A percentile compares a stretch with the other conserved stretches of the same genome.
Evolutionary conservation across 768 basidiomycete genomes (phyloP).

Genomic region (Nidula microcarpa): DNA sequence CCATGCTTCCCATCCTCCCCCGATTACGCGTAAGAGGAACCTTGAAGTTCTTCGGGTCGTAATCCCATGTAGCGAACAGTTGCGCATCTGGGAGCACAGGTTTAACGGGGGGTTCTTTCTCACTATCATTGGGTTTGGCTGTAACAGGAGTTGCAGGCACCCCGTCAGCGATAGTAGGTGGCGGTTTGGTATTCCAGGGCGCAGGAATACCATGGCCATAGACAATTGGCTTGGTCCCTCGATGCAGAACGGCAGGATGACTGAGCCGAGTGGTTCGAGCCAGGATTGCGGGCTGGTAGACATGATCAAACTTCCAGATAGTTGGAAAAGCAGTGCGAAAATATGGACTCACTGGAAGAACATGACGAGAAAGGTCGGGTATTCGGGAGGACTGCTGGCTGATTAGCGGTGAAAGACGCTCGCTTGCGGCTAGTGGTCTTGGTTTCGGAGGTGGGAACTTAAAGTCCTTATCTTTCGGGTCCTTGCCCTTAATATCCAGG

Average conservation of each 20-base stretch:
- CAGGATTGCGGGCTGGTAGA: constrained; percentile 46
- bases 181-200: constrained; percentile 48
- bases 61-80: constrained; percentile 56
- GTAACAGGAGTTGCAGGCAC: constrained; percentile 21
- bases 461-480: constrained; percentile 43
- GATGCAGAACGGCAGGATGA: constrained; percentile 63
- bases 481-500: constrained; percentile 21
- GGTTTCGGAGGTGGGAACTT: constrained; percentile 49
- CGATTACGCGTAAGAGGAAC: constrained; percentile 27
- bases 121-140: constrained; percentile 24
- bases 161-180: constrained; percentile 22
- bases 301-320: constrained; percentile 1
- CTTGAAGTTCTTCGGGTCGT: constrained; percentile 46
- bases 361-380: constrained; percentile 61
- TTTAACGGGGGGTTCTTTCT: constrained; percentile 25
- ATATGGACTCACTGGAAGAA: constrained; percentile 58
- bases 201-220: constrained; percentile 49
- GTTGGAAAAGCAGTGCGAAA: neutral
- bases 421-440: constrained; percentile 38
- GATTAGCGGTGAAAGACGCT: constrained; percentile 60
- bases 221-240: constrained; percentile 41
- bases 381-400: constrained; percentile 63
- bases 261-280: constrained; percentile 58
- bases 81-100: constrained; percentile 46
- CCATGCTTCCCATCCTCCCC: constrained; percentile 28